Evolutionary conservation across 2,329 filamentous ascomycete species (phyloP).

Genomic region (Alternaria sp.): DNA sequence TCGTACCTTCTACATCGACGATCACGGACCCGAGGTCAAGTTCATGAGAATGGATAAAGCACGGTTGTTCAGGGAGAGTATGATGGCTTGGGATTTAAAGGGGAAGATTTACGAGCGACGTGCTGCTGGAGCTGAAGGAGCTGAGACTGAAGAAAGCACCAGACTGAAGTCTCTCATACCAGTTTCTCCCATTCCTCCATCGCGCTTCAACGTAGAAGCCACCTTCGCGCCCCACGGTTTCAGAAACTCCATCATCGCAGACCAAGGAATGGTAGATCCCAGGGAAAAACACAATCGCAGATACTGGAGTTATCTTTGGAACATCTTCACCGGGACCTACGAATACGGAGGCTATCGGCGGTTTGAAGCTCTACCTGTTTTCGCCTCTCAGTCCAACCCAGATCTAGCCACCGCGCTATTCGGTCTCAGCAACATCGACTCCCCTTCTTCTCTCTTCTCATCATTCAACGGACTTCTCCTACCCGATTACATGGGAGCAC

Average conservation of each 20-base stretch:
- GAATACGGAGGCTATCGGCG: neutral
- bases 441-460: neutral
- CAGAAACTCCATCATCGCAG: neutral
- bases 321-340: neutral
- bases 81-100: neutral
- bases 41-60: neutral
- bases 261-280: neutral
- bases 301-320: neutral
- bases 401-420: neutral
- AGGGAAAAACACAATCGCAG: neutral
- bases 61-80: neutral
- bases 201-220: neutral
- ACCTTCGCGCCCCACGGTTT: neutral
- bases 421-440: neutral
- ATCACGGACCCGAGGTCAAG: neutral
- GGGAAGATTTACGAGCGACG: neutral
- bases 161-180: neutral
- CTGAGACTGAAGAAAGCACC: neutral
- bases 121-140: neutral
- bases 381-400: neutral
- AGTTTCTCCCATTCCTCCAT: neutral
- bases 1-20: neutral
- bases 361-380: neutral
- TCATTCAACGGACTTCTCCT: neutral
- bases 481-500: neutral